Evolutionary conservation across 176 grass and related monocot species (phyloP), one percentile per base, ranked within the genome.

Genomic region (Stipa capillata): DNA sequence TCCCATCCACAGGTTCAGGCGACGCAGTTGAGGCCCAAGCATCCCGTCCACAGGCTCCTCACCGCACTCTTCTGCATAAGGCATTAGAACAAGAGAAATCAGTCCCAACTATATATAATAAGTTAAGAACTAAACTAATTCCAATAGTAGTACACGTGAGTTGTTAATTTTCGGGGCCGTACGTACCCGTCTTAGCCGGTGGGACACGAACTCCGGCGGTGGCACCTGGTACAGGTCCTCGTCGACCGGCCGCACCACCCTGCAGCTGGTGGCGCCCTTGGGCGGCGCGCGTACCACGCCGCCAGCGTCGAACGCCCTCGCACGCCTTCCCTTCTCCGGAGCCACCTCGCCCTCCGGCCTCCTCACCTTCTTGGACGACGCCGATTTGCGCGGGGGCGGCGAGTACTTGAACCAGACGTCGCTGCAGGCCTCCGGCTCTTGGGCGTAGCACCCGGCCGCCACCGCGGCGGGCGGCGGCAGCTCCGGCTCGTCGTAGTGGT

Each of bases 211-310:
- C 20, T 77, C 65, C 54, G 32, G 32, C 63, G 72, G 72, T 1
- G 85, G 72, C 63, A 85, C 84, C 57, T 73, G 84, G 76, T 85
- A 85, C 57, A 85, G 67, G 47, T 79, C 84, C 56, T 52, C 76
- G 58, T 86, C 84, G 2, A 86, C 69, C 1, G 84, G 48, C 28
- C 76, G 29, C 9, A 86, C 84, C 5, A 80, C 69, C 58, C 84
- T 47, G 4, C 76, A 63, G 2, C 29, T 7, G 11, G 12, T 23
- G 3, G 25, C n/a, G 14, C 9, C 68, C 39, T n/a, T 85, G 16
- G 23, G 65, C 9, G 74, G n/a, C 25, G 42, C 2, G 4, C 21
- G 53, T 33, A n/a, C 50, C 11, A n/a, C 2, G 1, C 23, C 64
- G 17, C 6, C 40, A 21, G 32, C 50, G 3, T 18, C 44, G 0